A percentile compares a stretch with the other conserved stretches of the same genome.
Conservation (phyloP, 2,329 filamentous ascomycete species). For the Alternaria panax region DNA sequence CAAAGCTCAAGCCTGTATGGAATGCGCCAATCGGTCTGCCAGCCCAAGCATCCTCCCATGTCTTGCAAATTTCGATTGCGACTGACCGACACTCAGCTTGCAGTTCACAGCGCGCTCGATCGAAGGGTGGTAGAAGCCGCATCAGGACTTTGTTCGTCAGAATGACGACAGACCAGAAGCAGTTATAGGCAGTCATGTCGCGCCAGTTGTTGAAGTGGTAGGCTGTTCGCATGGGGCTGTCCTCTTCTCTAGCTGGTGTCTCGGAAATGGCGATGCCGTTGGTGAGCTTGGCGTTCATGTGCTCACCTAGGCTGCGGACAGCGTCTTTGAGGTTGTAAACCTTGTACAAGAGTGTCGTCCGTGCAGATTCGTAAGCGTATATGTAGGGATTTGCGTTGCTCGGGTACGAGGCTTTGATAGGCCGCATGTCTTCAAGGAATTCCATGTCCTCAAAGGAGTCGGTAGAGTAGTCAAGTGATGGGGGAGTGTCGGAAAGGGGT, state of each 20-base stretch:
- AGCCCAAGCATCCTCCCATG: conserved; percentile 46
- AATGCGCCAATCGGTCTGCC: conserved; percentile 44
- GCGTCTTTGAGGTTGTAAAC: conserved; percentile 34
- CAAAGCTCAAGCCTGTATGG: conserved; percentile 42
- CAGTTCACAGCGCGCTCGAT: conserved; percentile 28
- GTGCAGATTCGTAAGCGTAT: conserved; percentile 14
- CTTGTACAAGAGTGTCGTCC: conserved; percentile 29
- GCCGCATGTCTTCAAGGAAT: conserved; percentile 19
- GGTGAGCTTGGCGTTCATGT: conserved; percentile 31
- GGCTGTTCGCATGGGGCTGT: conserved; percentile 29
- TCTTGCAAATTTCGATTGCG: conserved; percentile 44
- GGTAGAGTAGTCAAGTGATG: conserved; percentile 31
- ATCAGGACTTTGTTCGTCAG: conserved; percentile 41
- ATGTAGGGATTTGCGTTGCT: neutral
- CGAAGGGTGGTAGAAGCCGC: conserved; percentile 34
- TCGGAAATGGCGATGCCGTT: conserved; percentile 33
- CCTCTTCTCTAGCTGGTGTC: conserved; percentile 25
- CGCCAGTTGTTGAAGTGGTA: conserved; percentile 44
- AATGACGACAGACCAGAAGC: conserved; percentile 44
- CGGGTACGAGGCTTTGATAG: conserved; percentile 11
- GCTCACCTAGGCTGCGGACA: conserved; percentile 26
- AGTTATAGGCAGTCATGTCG: conserved; percentile 42
- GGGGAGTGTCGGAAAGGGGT: conserved; percentile 22
- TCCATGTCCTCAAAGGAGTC: conserved; percentile 24
- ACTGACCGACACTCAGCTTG: conserved; percentile 38